A percentile compares a stretch with the other conserved stretches of the same genome.
Evolutionary conservation across 768 basidiomycete genomes (phyloP).

Genomic region (Pleurotus djamor): DNA sequence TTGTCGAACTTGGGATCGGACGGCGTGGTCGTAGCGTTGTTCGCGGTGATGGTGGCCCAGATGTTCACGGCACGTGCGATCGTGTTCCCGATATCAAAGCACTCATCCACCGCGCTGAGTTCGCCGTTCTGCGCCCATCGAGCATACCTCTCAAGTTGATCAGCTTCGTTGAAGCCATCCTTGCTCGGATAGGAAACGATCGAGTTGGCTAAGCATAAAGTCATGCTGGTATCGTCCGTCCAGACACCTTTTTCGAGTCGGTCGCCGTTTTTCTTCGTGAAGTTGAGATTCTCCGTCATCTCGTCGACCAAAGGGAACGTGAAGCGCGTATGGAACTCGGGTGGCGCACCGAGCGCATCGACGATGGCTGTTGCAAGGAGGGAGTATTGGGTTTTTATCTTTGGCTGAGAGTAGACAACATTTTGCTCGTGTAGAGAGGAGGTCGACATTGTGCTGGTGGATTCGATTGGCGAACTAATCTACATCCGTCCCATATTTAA

Average conservation of each 20-base stretch:
- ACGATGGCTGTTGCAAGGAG: constrained; percentile 38
- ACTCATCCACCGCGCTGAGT: constrained; percentile 29
- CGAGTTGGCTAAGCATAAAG: constrained; percentile 40
- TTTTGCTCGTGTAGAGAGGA: constrained; percentile 22
- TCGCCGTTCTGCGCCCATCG: constrained; percentile 29
- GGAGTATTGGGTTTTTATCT: constrained; percentile 36
- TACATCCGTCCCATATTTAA: too few relatives aligned
- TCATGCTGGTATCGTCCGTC: constrained; percentile 50
- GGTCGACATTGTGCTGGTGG: constrained; percentile 8
- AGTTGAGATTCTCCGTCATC: constrained; percentile 37
- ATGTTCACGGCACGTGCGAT: constrained; percentile 25
- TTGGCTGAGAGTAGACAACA: constrained; percentile 20
- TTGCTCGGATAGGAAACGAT: constrained; percentile 24
- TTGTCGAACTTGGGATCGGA: neutral
- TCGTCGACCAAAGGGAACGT: constrained; percentile 29
- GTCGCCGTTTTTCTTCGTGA: constrained; percentile 9
- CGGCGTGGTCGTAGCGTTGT: neutral
- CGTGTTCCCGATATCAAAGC: constrained; percentile 40
- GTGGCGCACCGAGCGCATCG: constrained; percentile 44
- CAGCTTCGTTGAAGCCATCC: constrained; percentile 27
- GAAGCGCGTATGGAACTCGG: constrained; percentile 37
- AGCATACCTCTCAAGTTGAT: constrained; percentile 31
- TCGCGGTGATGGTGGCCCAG: neutral
- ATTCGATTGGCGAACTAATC: too few relatives aligned
- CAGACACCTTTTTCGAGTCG: constrained; percentile 33